Evolutionary conservation across 768 basidiomycete genomes (phyloP).

Genomic region (Rhodocollybia butyracea): DNA sequence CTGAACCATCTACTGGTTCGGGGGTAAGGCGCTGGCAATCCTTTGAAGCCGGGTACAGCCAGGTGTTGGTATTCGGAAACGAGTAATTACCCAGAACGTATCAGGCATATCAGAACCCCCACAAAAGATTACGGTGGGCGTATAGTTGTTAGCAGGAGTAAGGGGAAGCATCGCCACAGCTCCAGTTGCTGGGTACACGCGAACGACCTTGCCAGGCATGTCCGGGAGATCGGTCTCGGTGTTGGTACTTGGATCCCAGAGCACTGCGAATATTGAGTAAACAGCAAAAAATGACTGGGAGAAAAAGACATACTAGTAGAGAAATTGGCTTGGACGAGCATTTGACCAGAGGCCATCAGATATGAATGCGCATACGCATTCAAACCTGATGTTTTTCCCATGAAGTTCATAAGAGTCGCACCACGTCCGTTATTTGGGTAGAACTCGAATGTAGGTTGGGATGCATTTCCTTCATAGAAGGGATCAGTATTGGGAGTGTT

Average conservation of each 20-base stretch:
- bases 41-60: constrained; percentile 60
- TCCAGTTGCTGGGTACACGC: constrained; percentile 89
- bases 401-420: constrained; percentile 59
- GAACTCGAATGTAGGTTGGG: constrained; percentile 83
- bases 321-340: constrained; percentile 80
- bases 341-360: constrained; percentile 71
- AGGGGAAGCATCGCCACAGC: constrained; percentile 89
- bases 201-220: constrained; percentile 71
- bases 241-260: constrained; percentile 55
- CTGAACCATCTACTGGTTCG: constrained; percentile 68
- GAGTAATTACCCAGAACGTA: constrained; percentile 73
- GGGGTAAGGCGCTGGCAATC: constrained; percentile 87
- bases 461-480: constrained; percentile 54
- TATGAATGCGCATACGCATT: constrained; percentile 76
- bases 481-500: constrained; percentile 72
- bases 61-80: constrained; percentile 69
- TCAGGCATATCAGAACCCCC: too few species aligned
- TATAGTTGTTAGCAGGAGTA: too few species aligned
- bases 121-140: too few species aligned
- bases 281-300: constrained; percentile 5
- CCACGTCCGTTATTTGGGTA: too few species aligned
- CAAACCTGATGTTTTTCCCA: constrained; percentile 68
- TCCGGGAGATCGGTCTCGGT: constrained; percentile 59
- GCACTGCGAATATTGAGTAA: constrained; percentile 25
- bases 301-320: constrained; percentile 51